Base-by-base conservation (phyloP, 495 filamentous ascomycete genomes). In the Tuber calosporum region DNA sequence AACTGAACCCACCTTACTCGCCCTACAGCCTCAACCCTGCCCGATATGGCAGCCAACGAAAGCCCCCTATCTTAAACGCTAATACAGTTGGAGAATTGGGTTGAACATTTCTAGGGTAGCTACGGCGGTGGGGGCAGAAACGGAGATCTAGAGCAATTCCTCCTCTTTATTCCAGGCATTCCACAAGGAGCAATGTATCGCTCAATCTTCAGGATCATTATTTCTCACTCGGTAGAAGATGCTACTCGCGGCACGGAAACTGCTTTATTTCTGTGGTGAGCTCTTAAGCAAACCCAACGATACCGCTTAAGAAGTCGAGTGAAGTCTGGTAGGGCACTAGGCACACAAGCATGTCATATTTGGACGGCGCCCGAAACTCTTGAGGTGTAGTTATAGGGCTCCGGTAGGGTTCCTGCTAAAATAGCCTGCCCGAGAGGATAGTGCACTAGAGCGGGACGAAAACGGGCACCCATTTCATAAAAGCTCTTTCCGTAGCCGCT, bases 41-140 rank as follows among this genome's bases (percentile, higher is more conserved):
- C 2, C 0, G 1, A 5, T 13, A 1, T 4, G 2, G 7, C 20
- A 7, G 0, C 3, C 0, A 8, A 22, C 20, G 22, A n/a, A 48
- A 48, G 45, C n/a, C 45, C 4, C 20, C 7, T 7, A 48, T n/a
- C 20, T 48, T 9, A 20, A 26, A 19, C 17, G 42, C 42, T 2
- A 0, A 4, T 34, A 17, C 1, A 11, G 2, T 62, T 9, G 13
- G 4, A 30, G 13, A 22, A 17, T 17, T 4, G 11, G 4, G 30
- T 34, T 17, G 53, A 5, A 62, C 5, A 34, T 34, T 17, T 62
- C 26, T 7, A 4, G 13, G 0, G 4, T 30, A 30, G 53, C 26
- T 62, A 17, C 11, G 6, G 15, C 9, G 26, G 11, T 30, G 1
- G 11, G 53, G 22, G 26, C 22, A 11, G 6, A 11, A 26, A 26